Base-by-base conservation (phyloP, 2,329 filamentous ascomycete species). In the Talaromyces sp. region DNA sequence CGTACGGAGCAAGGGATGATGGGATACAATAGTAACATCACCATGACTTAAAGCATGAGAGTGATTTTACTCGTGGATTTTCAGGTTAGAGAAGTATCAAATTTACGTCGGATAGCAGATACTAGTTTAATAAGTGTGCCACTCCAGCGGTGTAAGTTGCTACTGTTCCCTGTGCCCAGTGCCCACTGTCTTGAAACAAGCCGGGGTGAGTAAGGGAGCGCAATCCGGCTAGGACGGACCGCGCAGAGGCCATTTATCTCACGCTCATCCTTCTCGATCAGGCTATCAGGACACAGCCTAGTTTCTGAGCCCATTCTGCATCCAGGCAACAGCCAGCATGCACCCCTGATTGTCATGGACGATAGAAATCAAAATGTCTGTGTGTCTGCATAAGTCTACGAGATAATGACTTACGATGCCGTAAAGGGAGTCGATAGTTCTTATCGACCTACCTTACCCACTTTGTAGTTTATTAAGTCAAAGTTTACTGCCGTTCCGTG, bases 361-460 rank as follows among this genome's bases (percentile, higher is more conserved):
- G n/a, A 34, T 40, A 38, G 6, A 58, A 22, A 19, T 17, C 34
- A 58, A n/a, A 54, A 34, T 19, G 56, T 58, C 56, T 58, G 56
- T 58, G 56, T 58, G 56, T 58, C 56, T 58, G 56, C 56, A 58
- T 58, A 43, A 58, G 56, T 29, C 34, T 58, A n/a, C 34, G 11
- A 43, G 36, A 38, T 38, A 58, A 58, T 31, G 11, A 7, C 34
- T 43, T 25, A 27, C 15, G 40, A 58, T 36, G 29, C 51, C 10
- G 51, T n/a, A 34, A 54, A 54, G 17, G 11, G 51, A 54, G 13
- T 19, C 27, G 49, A 53, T 53, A 19, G 15, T n/a, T n/a, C 54
- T 58, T 40, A 40, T 58, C 54, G 56, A 58, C 56, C 56, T 58
- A 43, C 36, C 36, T 43, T 58, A 22, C 15, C 15, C 25, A 7